Conservation (phyloP, 2,329 filamentous ascomycete genomes). For the Pyrenophora tritici-repentis region DNA sequence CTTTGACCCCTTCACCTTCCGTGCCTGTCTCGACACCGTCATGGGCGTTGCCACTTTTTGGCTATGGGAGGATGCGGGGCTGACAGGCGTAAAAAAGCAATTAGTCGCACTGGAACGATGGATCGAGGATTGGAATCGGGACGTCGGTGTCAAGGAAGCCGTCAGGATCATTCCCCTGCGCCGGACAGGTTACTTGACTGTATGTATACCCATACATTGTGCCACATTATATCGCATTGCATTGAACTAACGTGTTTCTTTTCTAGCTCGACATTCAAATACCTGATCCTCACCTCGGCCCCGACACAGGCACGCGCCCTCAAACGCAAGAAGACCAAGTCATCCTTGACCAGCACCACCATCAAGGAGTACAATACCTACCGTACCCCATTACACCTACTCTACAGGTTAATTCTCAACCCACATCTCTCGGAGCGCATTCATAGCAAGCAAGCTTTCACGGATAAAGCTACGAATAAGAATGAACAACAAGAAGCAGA, state of each 20-base stretch:
- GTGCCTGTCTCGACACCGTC: conserved; percentile 79
- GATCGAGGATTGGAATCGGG: conserved; percentile 84
- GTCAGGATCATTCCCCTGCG: conserved; percentile 80
- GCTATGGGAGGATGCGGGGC: conserved; percentile 89
- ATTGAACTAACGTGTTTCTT: neutral
- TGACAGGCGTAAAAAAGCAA: conserved; percentile 74
- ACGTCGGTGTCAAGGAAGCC: conserved; percentile 62
- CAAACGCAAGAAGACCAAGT: conserved; percentile 33
- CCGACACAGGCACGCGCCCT: conserved; percentile 39
- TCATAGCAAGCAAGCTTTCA: conserved; percentile 10
- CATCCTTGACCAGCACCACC: conserved; percentile 13
- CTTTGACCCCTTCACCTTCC: conserved; percentile 76
- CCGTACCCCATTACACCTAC: conserved; percentile 36
- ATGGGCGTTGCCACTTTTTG: conserved; percentile 86
- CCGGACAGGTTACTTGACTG: conserved; percentile 85
- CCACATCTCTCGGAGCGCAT: conserved; percentile 26
- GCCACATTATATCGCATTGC: neutral
- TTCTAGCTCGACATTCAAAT: conserved; percentile 77
- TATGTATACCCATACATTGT: conserved; percentile 53
- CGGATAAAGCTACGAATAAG: neutral
- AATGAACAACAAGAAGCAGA: neutral
- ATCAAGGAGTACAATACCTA: conserved; percentile 23
- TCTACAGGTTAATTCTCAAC: conserved; percentile 38
- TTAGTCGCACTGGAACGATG: conserved; percentile 74
- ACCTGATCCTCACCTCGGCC: conserved; percentile 71